A percentile compares a stretch with the other conserved stretches of the same genome.
phyloP scores from a whole-genome alignment of 1,284 basidiomycete species.

The Apiotrichum sp. region DNA sequence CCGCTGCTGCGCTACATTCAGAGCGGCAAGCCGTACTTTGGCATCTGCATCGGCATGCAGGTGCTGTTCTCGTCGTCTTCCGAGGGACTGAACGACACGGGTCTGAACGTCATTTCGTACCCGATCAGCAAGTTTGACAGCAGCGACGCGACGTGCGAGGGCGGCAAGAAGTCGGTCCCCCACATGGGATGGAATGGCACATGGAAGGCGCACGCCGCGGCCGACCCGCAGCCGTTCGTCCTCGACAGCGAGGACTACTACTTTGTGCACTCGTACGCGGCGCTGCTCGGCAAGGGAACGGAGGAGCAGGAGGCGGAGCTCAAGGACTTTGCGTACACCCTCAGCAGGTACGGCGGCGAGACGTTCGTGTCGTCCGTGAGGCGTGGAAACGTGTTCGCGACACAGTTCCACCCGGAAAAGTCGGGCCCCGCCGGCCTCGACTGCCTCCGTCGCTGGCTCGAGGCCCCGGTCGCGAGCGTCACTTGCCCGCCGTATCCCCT shows the following conservation, averaged over 20 bases:
- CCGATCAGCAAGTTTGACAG: conserved; percentile 45
- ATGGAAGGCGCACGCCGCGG: conserved; percentile 28
- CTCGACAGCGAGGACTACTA: conserved; percentile 64
- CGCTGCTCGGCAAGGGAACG: conserved; percentile 52
- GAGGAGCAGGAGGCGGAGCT: conserved; percentile 45
- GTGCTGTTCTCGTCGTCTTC: conserved; percentile 81
- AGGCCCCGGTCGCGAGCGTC: conserved; percentile 45
- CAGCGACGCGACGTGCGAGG: conserved; percentile 19
- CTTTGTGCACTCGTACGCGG: conserved; percentile 93
- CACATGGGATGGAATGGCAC: conserved; percentile 97
- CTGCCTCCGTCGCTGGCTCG: conserved; percentile 78
- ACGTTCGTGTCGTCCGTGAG: conserved; percentile 83
- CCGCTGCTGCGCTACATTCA: conserved; percentile 77
- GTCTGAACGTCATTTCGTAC: conserved; percentile 48
- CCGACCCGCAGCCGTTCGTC: conserved; percentile 44
- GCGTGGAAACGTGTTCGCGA: conserved; percentile 81
- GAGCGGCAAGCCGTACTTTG: conserved; percentile 90
- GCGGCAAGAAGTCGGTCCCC: conserved; percentile 71
- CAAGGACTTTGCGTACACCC: conserved; percentile 69
- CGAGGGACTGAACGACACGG: conserved; percentile 53
- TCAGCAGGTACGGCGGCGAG: conserved; percentile 89
- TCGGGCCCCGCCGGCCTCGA: conserved; percentile 84
- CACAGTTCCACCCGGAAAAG: conserved; percentile 99
- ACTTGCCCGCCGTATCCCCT: conserved; percentile 21
- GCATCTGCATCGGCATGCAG: conserved; percentile 98